These are phyloP conservation scores for Xerocomus minutiporus DNA, from an alignment of 1,284 basidiomycete genomes.

Conservation along the genomic window DNA sequence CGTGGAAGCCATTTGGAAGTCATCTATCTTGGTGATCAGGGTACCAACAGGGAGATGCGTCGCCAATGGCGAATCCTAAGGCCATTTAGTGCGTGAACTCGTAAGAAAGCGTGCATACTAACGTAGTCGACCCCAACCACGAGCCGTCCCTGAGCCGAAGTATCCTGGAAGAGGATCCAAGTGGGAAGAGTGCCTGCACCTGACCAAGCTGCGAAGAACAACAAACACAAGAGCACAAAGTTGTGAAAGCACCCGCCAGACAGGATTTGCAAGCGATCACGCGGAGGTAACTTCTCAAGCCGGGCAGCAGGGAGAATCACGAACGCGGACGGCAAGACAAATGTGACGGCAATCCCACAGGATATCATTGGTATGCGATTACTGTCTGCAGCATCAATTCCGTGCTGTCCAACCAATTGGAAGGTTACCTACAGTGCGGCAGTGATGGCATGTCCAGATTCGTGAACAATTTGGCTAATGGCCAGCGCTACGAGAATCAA, in stretches of 20 bases:
- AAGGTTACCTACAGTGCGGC: conserved; percentile 54
- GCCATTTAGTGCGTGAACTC: conserved; percentile 10
- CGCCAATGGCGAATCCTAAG: conserved; percentile 53
- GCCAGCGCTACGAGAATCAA: conserved; percentile 57
- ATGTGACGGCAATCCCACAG: conserved; percentile 51
- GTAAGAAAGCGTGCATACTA: conserved; percentile 13
- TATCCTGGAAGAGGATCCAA: conserved; percentile 45
- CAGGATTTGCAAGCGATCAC: conserved; percentile 50
- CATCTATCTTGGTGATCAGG: conserved; percentile 57
- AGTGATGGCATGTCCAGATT: conserved; percentile 64
- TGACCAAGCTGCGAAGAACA: conserved; percentile 33
- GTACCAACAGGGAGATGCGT: conserved; percentile 48
- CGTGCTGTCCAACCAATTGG: neutral
- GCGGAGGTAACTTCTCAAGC: conserved; percentile 39
- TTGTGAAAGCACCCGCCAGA: conserved; percentile 73
- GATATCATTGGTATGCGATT: conserved; percentile 49
- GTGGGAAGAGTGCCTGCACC: conserved; percentile 32
- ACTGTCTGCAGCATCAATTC: conserved; percentile 15
- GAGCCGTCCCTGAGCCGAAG: conserved; percentile 45
- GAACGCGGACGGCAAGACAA: conserved; percentile 67
- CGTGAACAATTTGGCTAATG: conserved; percentile 59
- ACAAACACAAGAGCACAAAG: conserved; percentile 42
- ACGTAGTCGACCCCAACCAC: conserved; percentile 50
- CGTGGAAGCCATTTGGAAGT: conserved; percentile 38
- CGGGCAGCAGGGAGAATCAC: conserved; percentile 49